Conservation (phyloP, 768 basidiomycete genomes). For the Sarcodon sp. region DNA sequence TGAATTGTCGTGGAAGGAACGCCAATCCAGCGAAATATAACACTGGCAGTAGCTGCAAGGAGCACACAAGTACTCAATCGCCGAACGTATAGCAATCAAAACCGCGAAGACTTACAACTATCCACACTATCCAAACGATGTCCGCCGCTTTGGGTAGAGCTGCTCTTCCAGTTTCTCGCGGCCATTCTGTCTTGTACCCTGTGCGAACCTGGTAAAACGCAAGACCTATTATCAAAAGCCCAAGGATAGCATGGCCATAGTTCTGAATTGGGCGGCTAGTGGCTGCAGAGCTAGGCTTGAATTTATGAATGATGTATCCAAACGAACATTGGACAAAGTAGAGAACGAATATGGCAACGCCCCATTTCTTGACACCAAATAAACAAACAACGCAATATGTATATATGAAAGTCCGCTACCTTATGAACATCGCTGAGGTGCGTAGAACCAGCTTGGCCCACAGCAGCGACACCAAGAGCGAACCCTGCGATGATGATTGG, state of each 20-base stretch:
- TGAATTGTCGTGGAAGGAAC: conserved; percentile 17
- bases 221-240: conserved; percentile 38
- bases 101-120: conserved; percentile 27
- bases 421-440: conserved; percentile 29
- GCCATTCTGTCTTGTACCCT: conserved; percentile 24
- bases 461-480: conserved; percentile 26
- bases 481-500: conserved; percentile 43
- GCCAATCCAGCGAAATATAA: conserved; percentile 16
- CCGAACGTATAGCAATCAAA: background rate
- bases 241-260: conserved; percentile 30
- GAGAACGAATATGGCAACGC: conserved; percentile 37
- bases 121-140: conserved; percentile 23
- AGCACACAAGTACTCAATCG: background rate
- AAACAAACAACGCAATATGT: background rate
- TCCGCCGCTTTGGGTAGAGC: conserved; percentile 12
- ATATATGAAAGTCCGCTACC: conserved; percentile 6
- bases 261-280: conserved; percentile 30
- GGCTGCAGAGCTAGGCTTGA: conserved; percentile 27
- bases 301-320: conserved; percentile 37
- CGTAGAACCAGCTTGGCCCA: conserved; percentile 15
- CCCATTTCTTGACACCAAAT: conserved; percentile 28
- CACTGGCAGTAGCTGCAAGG: conserved; percentile 13
- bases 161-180: conserved; percentile 11
- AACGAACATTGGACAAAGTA: conserved; percentile 37
- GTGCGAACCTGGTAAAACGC: conserved; percentile 37